Base-by-base conservation (phyloP, 495 filamentous ascomycete species). In the Mycothermus thermophilus region DNA sequence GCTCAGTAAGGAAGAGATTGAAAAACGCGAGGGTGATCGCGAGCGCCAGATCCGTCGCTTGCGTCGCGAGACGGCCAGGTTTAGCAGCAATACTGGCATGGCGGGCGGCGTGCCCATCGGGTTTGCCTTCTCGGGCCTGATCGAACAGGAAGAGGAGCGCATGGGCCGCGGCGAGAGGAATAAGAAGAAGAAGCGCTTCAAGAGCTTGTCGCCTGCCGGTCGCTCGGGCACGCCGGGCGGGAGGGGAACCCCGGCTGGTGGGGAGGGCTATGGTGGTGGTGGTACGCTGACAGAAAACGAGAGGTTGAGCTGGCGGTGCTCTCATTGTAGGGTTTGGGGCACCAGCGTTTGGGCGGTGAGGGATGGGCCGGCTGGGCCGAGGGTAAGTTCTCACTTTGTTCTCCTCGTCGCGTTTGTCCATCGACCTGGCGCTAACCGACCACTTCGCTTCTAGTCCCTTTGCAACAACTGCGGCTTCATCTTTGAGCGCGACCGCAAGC, bases 1-100 rank as follows among this genome's bases (percentile, higher is more conserved):
- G 0, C 61, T 99, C 9, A 82, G 76, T 3, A 92, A 94, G 49
- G 90, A 96, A 47, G 90, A 99, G 55, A 96, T 99, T 31, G 92
- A 99, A 58, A 92, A 93, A 58, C 73, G 92, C 19, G 90, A 99
- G 56, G 85, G 84, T 34, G 92, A 96, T 51, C 74, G 92, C 16
- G 90, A 96, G 54, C 61, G 90, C 19, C 85, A 96, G 60, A 79
- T 94, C 22, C 62, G 90, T 19, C 70, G 92, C 30, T 54, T 95
- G 27, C 71, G 90, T 30, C 67, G 90, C 47, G 90, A 99, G 56
- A 95, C 88, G 8, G 90, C 90, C 1, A 65, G 88, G 19, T 92
- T 96, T 48, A 88, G 83, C 24, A 85, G 78, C 28, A 87, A 77
- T 26, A 70, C 83, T 0, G 80, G 82, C 31, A 81, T 84, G 75